A percentile compares a stretch with the other conserved stretches of the same genome.
Evolutionary conservation across 805 yeast genomes (phyloP).

Genomic region (Starmerella roubikii): DNA sequence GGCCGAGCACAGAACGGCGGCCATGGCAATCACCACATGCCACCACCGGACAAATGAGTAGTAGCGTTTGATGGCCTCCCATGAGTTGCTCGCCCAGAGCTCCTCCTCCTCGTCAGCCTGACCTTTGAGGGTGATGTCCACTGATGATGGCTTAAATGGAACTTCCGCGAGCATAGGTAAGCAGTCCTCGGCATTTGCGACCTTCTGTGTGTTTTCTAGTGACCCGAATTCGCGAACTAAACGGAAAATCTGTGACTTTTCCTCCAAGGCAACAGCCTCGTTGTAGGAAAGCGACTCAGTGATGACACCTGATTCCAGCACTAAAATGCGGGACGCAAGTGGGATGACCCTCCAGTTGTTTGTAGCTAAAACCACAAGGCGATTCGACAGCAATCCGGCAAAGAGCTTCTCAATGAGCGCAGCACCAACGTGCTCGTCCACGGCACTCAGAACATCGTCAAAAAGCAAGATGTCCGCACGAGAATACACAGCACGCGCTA

Average conservation of each 20-base stretch:
- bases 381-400: conserved; percentile 66
- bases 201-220: no score
- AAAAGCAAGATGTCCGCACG: conserved; percentile 75
- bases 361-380: conserved; percentile 69
- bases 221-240: background rate
- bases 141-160: background rate
- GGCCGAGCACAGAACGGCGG: conserved; percentile 8
- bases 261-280: background rate
- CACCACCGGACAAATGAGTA: no score
- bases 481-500: conserved; percentile 90
- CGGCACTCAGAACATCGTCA: conserved; percentile 90
- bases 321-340: conserved; percentile 48
- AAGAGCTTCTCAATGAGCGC: conserved; percentile 57
- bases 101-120: no score
- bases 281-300: background rate
- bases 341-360: conserved; percentile 62
- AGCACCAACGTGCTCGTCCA: conserved; percentile 79
- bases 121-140: background rate
- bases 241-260: background rate
- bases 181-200: background rate
- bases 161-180: background rate
- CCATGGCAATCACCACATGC: no score
- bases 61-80: no score
- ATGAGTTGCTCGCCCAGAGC: no score
- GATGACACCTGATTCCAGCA: conserved; percentile 41